Conservation (phyloP, 2,329 filamentous ascomycete genomes). For the Hymenoscyphus salicellus region DNA sequence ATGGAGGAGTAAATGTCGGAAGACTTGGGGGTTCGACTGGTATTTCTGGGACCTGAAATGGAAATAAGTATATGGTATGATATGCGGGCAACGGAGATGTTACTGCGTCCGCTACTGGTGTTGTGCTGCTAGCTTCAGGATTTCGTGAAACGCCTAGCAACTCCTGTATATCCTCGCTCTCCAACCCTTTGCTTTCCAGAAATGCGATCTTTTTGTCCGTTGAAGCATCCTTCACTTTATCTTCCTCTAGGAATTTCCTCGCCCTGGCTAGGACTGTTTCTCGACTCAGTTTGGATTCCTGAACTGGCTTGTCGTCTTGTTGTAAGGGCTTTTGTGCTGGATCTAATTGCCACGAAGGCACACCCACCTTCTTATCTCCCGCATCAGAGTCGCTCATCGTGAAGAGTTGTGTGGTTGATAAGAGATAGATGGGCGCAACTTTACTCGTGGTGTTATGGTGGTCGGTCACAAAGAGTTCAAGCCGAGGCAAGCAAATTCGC, state of each 20-base stretch:
- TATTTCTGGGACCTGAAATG: conserved; percentile 26
- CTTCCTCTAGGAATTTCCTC: conserved; percentile 71
- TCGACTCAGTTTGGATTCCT: conserved; percentile 20
- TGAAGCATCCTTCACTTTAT: conserved; percentile 65
- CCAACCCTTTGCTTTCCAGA: conserved; percentile 72
- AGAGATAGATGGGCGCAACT: conserved; percentile 9
- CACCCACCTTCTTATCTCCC: conserved; percentile 17
- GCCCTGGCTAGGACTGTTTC: conserved; percentile 60
- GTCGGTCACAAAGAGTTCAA: conserved; percentile 9
- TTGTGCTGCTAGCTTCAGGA: conserved; percentile 27
- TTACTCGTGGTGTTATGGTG: conserved; percentile 5
- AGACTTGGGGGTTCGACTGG: neutral
- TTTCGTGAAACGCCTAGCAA: conserved; percentile 49
- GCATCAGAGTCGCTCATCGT: conserved; percentile 33
- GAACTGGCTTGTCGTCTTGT: conserved; percentile 7
- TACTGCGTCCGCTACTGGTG: conserved; percentile 10
- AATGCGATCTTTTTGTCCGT: conserved; percentile 73
- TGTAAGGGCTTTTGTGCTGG: conserved; percentile 10
- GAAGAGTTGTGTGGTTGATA: conserved; percentile 5
- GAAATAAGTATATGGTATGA: conserved; percentile 9
- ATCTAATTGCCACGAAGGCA: conserved; percentile 32
- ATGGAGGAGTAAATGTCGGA: neutral
- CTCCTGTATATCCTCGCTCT: conserved; percentile 62
- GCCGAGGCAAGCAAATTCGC: conserved; percentile 23
- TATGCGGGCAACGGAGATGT: conserved; percentile 4